Evolutionary conservation across 2,329 filamentous ascomycete species (phyloP).

Genomic region (Colletotrichum musicola): DNA sequence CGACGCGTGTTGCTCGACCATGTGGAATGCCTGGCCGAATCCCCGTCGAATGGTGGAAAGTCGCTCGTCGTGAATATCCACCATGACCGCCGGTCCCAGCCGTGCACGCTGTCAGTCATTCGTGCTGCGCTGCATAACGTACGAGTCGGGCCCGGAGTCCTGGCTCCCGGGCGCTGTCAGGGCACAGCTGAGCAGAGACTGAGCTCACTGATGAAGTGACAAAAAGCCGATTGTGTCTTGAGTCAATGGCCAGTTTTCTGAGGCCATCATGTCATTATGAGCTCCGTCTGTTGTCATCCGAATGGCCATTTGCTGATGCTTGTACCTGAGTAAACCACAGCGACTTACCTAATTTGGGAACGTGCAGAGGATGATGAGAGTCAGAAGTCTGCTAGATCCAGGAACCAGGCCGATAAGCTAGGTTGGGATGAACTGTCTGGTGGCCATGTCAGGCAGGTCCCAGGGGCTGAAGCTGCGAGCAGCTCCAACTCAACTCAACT

Average conservation of each 20-base stretch:
- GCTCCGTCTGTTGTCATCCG: neutral
- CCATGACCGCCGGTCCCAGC: neutral
- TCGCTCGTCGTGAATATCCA: slow-evolving; percentile 6
- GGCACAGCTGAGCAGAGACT: neutral
- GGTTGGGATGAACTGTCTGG: slow-evolving; percentile 33
- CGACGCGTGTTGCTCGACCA: neutral
- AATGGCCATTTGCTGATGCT: neutral
- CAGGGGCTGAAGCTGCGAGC: too few species aligned
- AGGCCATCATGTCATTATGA: slow-evolving; percentile 6
- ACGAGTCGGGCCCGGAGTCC: slow-evolving; percentile 24
- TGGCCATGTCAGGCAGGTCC: slow-evolving; percentile 10
- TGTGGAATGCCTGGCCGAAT: slow-evolving; percentile 5
- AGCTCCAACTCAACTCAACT: neutral
- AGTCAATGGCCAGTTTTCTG: neutral
- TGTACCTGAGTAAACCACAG: slow-evolving; percentile 10
- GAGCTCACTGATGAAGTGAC: slow-evolving; percentile 24
- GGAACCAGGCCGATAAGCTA: neutral
- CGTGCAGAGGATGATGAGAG: too few species aligned
- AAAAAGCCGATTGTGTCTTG: neutral
- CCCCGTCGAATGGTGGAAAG: neutral
- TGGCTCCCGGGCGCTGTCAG: slow-evolving; percentile 8
- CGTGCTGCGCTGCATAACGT: slow-evolving; percentile 9
- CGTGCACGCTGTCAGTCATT: slow-evolving; percentile 17
- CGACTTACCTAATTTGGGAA: too few species aligned
- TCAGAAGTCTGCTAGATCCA: neutral